A percentile compares a stretch with the other conserved stretches of the same genome.
phyloP scores from a whole-genome alignment of 2,329 filamentous ascomycete genomes.

The Fusarium ramigenum region DNA sequence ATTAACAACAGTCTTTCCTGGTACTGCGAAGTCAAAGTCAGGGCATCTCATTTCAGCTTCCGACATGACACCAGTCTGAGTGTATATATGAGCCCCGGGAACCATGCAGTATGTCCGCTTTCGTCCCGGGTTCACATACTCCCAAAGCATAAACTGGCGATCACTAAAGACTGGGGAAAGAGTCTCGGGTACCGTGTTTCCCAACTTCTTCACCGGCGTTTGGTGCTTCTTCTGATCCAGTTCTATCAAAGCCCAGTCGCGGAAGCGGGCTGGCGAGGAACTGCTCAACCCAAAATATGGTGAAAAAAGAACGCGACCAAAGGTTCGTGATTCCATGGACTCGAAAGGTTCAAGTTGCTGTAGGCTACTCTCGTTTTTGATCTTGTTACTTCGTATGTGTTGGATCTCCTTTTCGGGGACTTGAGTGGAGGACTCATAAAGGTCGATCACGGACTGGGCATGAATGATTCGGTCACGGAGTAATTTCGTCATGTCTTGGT shows the following conservation, averaged over 20 bases:
- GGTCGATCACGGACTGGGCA: rapidly evolving
- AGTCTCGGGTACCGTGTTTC: background rate
- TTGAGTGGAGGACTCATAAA: background rate
- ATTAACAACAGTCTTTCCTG: background rate
- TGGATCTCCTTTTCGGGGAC: rapidly evolving
- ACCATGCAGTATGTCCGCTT: rapidly evolving
- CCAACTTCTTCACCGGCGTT: rapidly evolving
- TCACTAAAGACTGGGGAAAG: too few species aligned
- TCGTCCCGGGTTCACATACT: background rate
- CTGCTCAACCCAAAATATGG: background rate
- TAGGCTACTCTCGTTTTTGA: rapidly evolving
- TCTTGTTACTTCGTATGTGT: rapidly evolving
- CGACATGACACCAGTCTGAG: background rate
- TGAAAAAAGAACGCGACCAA: background rate
- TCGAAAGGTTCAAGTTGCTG: background rate
- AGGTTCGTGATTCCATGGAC: background rate
- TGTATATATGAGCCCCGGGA: rapidly evolving
- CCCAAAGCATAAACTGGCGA: background rate
- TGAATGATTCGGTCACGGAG: rapidly evolving
- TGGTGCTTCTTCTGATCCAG: background rate
- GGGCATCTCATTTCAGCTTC: background rate
- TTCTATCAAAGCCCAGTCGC: background rate
- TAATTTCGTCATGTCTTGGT: rapidly evolving
- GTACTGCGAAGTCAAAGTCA: rapidly evolving
- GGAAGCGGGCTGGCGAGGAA: background rate